These are phyloP conservation scores for Cladorrhinum sp. DNA, from an alignment of 2,329 filamentous ascomycete genomes.

Conservation along the genomic window DNA sequence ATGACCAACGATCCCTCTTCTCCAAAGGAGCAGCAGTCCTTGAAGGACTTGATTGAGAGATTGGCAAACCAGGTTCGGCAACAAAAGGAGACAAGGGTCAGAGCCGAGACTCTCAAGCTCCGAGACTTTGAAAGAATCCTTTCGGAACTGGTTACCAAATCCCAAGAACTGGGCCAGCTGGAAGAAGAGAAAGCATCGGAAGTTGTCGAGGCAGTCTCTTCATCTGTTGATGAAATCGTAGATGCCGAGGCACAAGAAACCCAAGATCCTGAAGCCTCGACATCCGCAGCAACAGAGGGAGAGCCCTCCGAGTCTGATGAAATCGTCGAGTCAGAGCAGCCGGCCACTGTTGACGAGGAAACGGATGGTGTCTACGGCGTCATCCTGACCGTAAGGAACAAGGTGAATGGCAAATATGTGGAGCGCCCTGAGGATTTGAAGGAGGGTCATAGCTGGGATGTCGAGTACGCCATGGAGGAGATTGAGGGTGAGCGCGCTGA, in stretches of 20 bases:
- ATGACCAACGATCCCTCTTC: conserved; percentile 9
- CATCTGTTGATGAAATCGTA: not conserved
- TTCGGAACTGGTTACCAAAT: conserved; percentile 40
- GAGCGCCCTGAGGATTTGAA: conserved; percentile 54
- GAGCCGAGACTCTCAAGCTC: conserved; percentile 39
- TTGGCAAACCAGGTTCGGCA: conserved; percentile 43
- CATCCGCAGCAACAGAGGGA: not conserved
- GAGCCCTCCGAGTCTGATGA: not conserved
- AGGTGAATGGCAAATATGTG: conserved; percentile 64
- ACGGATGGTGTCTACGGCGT: conserved; percentile 57
- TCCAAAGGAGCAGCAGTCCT: conserved; percentile 27
- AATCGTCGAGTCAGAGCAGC: not conserved
- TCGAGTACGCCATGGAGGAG: conserved; percentile 77
- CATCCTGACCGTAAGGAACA: conserved; percentile 69
- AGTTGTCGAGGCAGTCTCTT: not conserved
- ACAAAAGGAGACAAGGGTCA: conserved; percentile 24
- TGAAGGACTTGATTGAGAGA: conserved; percentile 52
- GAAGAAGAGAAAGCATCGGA: not conserved
- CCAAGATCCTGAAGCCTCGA: not conserved
- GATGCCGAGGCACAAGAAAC: not conserved
- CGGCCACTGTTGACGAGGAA: not conserved
- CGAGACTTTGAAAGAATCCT: conserved; percentile 52
- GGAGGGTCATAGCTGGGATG: conserved; percentile 54
- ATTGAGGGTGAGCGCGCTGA: conserved; percentile 45
- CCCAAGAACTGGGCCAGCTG: not conserved